Conservation (phyloP, 208 protist genomes). For the Willaertia magna region DNA sequence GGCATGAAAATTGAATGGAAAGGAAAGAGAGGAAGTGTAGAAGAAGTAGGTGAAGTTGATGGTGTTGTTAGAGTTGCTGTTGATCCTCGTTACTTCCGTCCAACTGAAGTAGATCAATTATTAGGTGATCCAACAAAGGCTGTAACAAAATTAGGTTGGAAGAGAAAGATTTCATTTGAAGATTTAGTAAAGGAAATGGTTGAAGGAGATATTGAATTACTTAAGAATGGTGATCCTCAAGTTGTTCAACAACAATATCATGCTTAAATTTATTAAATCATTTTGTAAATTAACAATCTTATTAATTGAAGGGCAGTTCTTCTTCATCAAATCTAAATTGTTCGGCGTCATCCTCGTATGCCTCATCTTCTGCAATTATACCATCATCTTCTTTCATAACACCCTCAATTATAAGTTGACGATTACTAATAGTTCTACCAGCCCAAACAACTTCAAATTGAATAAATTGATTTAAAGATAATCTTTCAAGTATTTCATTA, state of each 20-base stretch:
- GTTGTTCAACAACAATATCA: conserved; percentile 21
- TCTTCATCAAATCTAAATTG: background rate
- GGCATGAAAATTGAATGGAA: conserved; percentile 53
- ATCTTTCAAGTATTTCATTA: background rate
- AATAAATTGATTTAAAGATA: background rate
- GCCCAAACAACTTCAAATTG: background rate
- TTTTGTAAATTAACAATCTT: too few species aligned
- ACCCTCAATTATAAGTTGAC: background rate
- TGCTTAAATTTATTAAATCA: background rate
- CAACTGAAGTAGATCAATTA: conserved; percentile 82
- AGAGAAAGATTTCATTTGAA: conserved; percentile 36
- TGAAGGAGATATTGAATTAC: conserved; percentile 35
- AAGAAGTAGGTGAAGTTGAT: conserved; percentile 62
- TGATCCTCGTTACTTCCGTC: conserved; percentile 71
- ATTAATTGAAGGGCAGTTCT: background rate
- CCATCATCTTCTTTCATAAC: background rate
- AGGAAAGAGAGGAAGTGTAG: conserved; percentile 44
- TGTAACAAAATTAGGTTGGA: conserved; percentile 71
- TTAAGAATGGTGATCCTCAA: conserved; percentile 10
- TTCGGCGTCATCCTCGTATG: background rate
- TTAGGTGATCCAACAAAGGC: conserved; percentile 78
- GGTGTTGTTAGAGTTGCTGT: conserved; percentile 40
- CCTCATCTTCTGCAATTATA: background rate
- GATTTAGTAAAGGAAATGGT: conserved; percentile 45
- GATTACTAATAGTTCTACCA: background rate